Evolutionary conservation across 2,329 filamentous ascomycete genomes (phyloP).

Genomic region (Ophiostoma sp.): DNA sequence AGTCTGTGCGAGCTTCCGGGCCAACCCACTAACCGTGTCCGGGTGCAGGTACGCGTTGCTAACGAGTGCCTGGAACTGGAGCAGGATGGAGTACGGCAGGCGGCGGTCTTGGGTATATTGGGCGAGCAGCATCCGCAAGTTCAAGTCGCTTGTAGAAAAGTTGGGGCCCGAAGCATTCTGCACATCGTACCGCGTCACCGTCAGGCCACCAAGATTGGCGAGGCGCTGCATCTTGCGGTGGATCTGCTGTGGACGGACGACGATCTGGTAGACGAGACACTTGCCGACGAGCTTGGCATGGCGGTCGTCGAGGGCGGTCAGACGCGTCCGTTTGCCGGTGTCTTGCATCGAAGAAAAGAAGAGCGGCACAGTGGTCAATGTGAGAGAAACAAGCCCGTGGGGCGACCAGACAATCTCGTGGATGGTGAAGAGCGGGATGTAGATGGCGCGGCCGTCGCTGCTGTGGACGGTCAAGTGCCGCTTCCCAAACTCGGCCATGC

Average conservation of each 20-base stretch:
- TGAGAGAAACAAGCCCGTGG: constrained; percentile 47
- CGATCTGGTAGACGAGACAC: constrained; percentile 49
- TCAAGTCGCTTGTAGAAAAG: background rate
- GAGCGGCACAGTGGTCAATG: constrained; percentile 51
- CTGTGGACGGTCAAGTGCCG: constrained; percentile 45
- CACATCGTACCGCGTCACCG: constrained; percentile 33
- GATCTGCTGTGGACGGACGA: constrained; percentile 35
- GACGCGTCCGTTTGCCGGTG: constrained; percentile 30
- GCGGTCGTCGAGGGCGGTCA: constrained; percentile 34
- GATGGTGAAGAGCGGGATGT: constrained; percentile 53
- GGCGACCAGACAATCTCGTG: constrained; percentile 45
- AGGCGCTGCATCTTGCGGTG: constrained; percentile 35
- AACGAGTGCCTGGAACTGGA: constrained; percentile 64
- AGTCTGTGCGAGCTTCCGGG: constrained; percentile 44
- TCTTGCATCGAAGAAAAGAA: constrained; percentile 38
- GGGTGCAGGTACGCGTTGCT: constrained; percentile 65
- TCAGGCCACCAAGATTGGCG: constrained; percentile 33
- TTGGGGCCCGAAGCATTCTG: background rate
- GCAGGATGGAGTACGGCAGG: constrained; percentile 56
- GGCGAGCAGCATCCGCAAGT: constrained; percentile 35
- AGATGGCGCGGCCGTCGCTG: constrained; percentile 39
- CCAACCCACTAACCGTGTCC: constrained; percentile 47
- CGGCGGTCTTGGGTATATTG: constrained; percentile 33
- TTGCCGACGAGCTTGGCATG: constrained; percentile 42
- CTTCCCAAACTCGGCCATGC: constrained; percentile 46